These are phyloP conservation scores for Cryptococcus hybrid DNA, from an alignment of 1,284 basidiomycete genomes.

Conservation along the genomic window DNA sequence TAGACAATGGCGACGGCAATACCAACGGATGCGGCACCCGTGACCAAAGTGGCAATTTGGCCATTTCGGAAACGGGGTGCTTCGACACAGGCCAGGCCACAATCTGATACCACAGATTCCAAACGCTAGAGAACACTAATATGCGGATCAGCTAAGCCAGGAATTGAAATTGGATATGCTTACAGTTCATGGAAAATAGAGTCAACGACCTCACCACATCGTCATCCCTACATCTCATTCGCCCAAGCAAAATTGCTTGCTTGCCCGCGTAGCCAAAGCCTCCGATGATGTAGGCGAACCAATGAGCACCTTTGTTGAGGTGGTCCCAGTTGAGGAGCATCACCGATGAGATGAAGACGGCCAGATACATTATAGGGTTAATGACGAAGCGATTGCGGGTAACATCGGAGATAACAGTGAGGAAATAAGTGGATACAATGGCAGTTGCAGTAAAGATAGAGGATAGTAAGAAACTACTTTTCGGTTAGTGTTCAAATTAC, in stretches of 20 bases:
- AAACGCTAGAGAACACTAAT: slow-evolving; percentile 17
- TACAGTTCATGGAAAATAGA: slow-evolving; percentile 36
- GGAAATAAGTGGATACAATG: slow-evolving; percentile 37
- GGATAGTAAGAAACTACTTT: slow-evolving; percentile 38
- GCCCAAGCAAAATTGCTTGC: slow-evolving; percentile 47
- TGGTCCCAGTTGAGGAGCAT: slow-evolving; percentile 41
- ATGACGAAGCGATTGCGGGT: slow-evolving; percentile 41
- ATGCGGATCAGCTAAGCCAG: background rate
- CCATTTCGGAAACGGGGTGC: slow-evolving; percentile 38
- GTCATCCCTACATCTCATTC: slow-evolving; percentile 38
- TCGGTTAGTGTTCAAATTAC: background rate
- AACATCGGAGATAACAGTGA: slow-evolving; percentile 36
- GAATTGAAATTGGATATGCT: background rate
- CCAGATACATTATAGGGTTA: slow-evolving; percentile 39
- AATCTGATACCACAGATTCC: slow-evolving; percentile 40
- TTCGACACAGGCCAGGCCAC: slow-evolving; percentile 36
- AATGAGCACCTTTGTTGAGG: slow-evolving; percentile 23
- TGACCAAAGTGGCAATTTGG: slow-evolving; percentile 41
- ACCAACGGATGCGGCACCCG: slow-evolving; percentile 25
- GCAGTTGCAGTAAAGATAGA: slow-evolving; percentile 30
- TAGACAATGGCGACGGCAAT: slow-evolving; percentile 32
- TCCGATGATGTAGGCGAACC: slow-evolving; percentile 39
- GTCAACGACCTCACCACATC: slow-evolving; percentile 41
- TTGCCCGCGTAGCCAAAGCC: slow-evolving; percentile 43
- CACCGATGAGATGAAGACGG: slow-evolving; percentile 31